Base-by-base conservation (phyloP, 2,329 filamentous ascomycete species). In the Colletotrichum liriopes region DNA sequence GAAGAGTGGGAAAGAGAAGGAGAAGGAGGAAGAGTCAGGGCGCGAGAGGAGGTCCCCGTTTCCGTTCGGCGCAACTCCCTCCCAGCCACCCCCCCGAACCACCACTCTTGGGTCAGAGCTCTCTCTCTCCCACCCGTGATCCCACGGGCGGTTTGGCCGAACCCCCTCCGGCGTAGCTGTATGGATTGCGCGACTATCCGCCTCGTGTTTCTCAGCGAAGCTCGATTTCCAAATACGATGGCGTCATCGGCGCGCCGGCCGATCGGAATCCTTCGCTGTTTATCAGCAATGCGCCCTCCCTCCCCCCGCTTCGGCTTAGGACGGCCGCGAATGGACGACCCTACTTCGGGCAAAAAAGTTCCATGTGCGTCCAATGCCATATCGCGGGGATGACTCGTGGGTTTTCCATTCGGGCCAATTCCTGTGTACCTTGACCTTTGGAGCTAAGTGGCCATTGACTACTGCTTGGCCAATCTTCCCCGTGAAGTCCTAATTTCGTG, bases 211-310 rank as follows among this genome's bases (percentile, higher is more conserved):
- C 47, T 37, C 35, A 29, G 41, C 18, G 20, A 18, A 62, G 23
- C 41, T 51, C 67, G 63, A 71, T 72, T 63, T 47, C 45, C 60
- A 58, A 60, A 49, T 35, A 64, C n/a, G 45, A 72, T 72, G 69
- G 69, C 69, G 69, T 72, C 69, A 72, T 72, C 69, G 59, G 23
- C 60, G 59, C 58, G 32, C 52, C 47, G 59, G 45, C 65, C 69
- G 69, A 72, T 72, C 69, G 69, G 54, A 60, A 55, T 65, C 54
- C n/a, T 26, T 69, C 59, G 59, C 65, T 26, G 58, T 43, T 35
- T 69, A 72, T 69, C 69, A 72, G 65, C 51, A 41, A 29, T 32
- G 9, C 52, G 8, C 18, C 18, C n/a, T 2, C 18, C 43, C 41
- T 26, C 23, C 29, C 52, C 12, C 51, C 51, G 23, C n/a, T 47